Base-by-base conservation (phyloP, 2,329 filamentous ascomycete species). In the Tothia fuscella region DNA sequence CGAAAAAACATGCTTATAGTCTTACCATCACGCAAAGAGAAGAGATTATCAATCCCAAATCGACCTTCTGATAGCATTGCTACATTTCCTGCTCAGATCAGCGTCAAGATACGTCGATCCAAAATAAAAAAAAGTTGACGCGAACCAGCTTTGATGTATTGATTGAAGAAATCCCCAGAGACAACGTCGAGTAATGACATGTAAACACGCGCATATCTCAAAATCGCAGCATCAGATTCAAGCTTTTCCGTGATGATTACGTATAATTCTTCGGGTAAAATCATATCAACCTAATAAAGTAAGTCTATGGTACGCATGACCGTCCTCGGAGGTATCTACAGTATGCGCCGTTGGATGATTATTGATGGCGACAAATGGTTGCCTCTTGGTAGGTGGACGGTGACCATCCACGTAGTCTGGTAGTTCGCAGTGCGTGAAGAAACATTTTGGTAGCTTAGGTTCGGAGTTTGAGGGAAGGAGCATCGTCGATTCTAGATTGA, bases 61-160 rank as follows among this genome's bases (percentile, higher is more conserved):
- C 72, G 72, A 10, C 86, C 87, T 57, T 88, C 75, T 0, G 88
- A 94, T 2, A 94, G 70, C 81, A 96, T 84, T 50, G 84, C 60
- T 37, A 93, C 66, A 54, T 86, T 79, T 4, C 85, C 85, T 87
- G 45, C 2, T 13, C 22, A 19, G 3, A n/a, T n/a, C n/a, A n/a
- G n/a, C 7, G 42, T 46, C 46, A 28, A 29, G 21, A 26, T 6
- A 24, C 7, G 7, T 20, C 1, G 12, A 7, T 9, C 17, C 6
- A 25, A 5, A 29, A 16, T 9, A 29, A 24, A 12, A 38, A 25
- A 22, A 34, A n/a, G n/a, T 9, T 6, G 32, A 19, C 6, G 42
- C 56, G 17, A 63, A 83, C 83, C 82, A 46, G 71, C 72, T 59
- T 93, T 93, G 50, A 96, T 79, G 55, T 93, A 88, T 32, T 78